Evolutionary conservation across 805 yeast species (phyloP).

Genomic region (Candida sakaeoensis): DNA sequence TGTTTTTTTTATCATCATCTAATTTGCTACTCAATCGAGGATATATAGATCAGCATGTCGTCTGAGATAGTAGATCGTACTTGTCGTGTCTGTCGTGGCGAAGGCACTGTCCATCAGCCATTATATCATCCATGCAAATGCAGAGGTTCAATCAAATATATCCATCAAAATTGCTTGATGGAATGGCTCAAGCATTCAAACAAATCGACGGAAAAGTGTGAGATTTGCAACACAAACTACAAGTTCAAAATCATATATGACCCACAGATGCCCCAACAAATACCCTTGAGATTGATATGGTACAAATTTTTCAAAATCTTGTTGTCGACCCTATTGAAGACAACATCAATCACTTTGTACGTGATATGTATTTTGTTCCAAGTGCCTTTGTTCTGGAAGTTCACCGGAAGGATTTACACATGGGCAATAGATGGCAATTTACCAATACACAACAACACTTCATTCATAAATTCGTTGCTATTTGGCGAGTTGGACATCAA

Average conservation of each 20-base stretch:
- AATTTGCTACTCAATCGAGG: no score
- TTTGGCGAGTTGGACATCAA: slow-evolving; percentile 32
- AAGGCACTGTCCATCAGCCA: slow-evolving; percentile 74
- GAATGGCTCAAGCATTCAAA: slow-evolving; percentile 81
- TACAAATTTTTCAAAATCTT: slow-evolving; percentile 27
- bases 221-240: slow-evolving; percentile 79
- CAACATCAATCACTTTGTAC: slow-evolving; percentile 28
- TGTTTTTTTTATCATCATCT: neutral
- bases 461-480: slow-evolving; percentile 28
- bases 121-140: slow-evolving; percentile 90
- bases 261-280: slow-evolving; percentile 57
- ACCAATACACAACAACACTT: slow-evolving; percentile 29
- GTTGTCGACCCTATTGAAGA: slow-evolving; percentile 13
- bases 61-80: slow-evolving; percentile 41
- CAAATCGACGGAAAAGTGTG: slow-evolving; percentile 64
- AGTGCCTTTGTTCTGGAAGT: slow-evolving; percentile 56
- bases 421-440: slow-evolving; percentile 54
- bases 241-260: slow-evolving; percentile 63
- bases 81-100: slow-evolving; percentile 94
- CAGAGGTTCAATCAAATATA: slow-evolving; percentile 86
- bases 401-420: slow-evolving; percentile 51
- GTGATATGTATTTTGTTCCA: slow-evolving; percentile 45
- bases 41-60: slow-evolving; percentile 1
- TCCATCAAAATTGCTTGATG: slow-evolving; percentile 86
- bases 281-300: slow-evolving; percentile 53